A percentile compares a stretch with the other conserved stretches of the same genome.
phyloP scores from a whole-genome alignment of 306 rosid genomes.

The Lathyrus aphaca region DNA sequence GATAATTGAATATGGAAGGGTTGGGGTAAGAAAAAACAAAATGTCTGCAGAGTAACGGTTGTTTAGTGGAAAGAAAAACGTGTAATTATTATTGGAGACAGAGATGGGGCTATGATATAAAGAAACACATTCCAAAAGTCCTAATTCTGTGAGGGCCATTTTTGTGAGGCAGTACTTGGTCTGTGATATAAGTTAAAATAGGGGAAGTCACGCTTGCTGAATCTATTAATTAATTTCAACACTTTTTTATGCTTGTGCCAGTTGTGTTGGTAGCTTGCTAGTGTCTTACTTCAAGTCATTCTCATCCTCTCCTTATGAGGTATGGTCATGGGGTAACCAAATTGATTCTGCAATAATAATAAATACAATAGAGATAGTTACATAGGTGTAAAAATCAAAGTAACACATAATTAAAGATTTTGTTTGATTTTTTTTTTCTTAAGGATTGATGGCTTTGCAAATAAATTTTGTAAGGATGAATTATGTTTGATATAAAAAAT shows the following conservation, averaged over 20 bases:
- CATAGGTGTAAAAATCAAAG: no score
- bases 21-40: slow-evolving; percentile 4
- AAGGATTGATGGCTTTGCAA: no score
- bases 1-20: neutral
- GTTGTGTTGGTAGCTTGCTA: slow-evolving; percentile 26
- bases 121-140: slow-evolving; percentile 28
- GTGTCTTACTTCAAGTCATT: neutral
- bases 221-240: slow-evolving; percentile 10
- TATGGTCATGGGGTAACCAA: no score
- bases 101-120: slow-evolving; percentile 27
- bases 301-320: neutral
- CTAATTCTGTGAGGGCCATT: slow-evolving; percentile 29
- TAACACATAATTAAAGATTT: no score
- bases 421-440: no score
- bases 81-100: slow-evolving; percentile 10
- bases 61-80: slow-evolving; percentile 2
- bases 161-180: slow-evolving; percentile 16
- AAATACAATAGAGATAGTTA: no score
- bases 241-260: slow-evolving; percentile 6
- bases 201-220: slow-evolving; percentile 31
- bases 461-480: no score
- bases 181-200: slow-evolving; percentile 39
- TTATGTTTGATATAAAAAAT: no score
- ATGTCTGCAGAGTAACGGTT: slow-evolving; percentile 18
- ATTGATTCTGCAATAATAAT: no score